Conservation (phyloP, 495 filamentous ascomycete genomes). For the Letharia columbiana region DNA sequence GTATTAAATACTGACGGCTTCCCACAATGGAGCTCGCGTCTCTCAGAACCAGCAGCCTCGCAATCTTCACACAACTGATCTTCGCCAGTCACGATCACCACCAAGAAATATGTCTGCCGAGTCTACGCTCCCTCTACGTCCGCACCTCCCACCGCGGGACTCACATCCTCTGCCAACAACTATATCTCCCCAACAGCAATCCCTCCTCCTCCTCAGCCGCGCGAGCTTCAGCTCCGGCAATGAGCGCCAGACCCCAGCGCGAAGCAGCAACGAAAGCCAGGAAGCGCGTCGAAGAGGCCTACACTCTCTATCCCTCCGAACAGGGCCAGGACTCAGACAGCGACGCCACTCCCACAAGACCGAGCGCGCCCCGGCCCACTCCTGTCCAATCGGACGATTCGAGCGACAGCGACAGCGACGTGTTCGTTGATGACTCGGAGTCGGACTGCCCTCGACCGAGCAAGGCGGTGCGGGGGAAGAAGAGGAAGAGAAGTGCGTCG, state of each 20-base stretch:
- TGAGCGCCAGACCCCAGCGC: neutral
- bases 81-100: neutral
- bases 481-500: conserved; percentile 6
- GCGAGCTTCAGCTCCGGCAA: neutral
- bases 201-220: neutral
- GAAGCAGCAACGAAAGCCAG: neutral
- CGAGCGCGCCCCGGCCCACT: neutral
- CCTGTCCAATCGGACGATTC: neutral
- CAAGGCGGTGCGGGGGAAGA: neutral
- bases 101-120: neutral
- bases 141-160: neutral
- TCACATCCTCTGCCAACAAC: neutral
- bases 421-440: neutral
- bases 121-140: neutral
- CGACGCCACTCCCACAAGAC: neutral
- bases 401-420: neutral
- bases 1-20: neutral
- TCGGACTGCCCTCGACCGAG: neutral
- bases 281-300: no score
- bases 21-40: neutral
- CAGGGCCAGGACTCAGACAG: neutral
- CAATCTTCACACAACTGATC: neutral
- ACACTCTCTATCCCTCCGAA: neutral
- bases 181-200: neutral
- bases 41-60: neutral